Evolutionary conservation across 345 rosid species (phyloP).

Genomic region (Lepidium aucheri): DNA sequence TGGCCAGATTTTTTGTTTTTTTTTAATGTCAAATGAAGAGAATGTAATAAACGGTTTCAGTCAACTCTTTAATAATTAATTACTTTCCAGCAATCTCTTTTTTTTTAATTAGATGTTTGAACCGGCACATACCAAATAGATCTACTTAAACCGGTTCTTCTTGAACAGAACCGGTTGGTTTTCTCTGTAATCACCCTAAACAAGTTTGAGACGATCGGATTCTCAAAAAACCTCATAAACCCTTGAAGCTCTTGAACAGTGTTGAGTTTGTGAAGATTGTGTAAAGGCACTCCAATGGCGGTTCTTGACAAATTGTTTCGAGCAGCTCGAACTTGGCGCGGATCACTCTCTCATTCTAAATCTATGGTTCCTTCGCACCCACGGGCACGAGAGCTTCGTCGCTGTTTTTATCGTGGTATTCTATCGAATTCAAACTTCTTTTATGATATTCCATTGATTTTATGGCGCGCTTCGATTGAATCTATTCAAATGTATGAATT

Average conservation of each 20-base stretch:
- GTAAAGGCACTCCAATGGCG: slow-evolving; percentile 32
- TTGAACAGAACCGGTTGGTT: slow-evolving; percentile 1
- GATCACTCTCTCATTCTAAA: slow-evolving; percentile 22
- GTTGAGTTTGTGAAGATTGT: neutral
- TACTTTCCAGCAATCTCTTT: neutral
- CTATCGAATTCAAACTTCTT: neutral
- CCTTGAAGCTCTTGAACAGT: neutral
- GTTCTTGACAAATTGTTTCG: slow-evolving; percentile 31
- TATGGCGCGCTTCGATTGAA: neutral
- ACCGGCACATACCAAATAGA: neutral
- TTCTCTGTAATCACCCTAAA: neutral
- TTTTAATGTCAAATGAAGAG: too few species aligned
- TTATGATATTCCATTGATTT: neutral
- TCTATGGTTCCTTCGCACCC: slow-evolving; percentile 22
- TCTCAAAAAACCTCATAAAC: slow-evolving; percentile 17
- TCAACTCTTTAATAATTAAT: neutral
- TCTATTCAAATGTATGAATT: neutral
- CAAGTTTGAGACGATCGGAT: neutral
- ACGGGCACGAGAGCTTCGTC: slow-evolving; percentile 22
- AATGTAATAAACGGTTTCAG: neutral
- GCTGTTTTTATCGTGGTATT: slow-evolving; percentile 25
- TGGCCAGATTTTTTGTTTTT: too few species aligned
- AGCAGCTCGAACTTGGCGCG: slow-evolving; percentile 33
- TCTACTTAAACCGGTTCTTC: neutral
- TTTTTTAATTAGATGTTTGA: neutral